A percentile compares a stretch with the other conserved stretches of the same genome.
Conservation (phyloP, 225 moss, liverwort and hornwort species). For the Anthoceros angustus region DNA sequence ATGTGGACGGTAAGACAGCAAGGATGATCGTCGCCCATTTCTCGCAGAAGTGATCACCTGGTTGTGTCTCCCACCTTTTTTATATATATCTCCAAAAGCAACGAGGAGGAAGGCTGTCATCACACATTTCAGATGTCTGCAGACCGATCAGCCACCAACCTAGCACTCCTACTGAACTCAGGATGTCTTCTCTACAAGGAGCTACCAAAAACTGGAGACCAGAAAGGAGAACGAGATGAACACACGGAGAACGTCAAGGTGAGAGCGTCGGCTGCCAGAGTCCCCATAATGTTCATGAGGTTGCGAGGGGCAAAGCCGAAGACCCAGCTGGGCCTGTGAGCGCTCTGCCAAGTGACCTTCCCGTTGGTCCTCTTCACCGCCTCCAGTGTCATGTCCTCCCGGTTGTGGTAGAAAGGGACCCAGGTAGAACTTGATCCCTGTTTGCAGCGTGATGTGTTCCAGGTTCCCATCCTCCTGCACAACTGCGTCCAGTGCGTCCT, state of each 20-base stretch:
- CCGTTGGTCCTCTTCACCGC: conserved; percentile 9
- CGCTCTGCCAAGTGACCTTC: conserved; percentile 21
- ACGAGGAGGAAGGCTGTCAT: too few relatives aligned
- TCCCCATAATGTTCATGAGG: conserved; percentile 26
- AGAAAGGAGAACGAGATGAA: too few relatives aligned
- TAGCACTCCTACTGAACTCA: too few relatives aligned
- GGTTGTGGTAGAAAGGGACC: conserved; percentile 31
- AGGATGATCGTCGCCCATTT: too few relatives aligned
- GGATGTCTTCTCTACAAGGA: too few relatives aligned
- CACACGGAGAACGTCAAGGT: conserved; percentile 9
- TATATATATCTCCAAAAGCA: too few relatives aligned
- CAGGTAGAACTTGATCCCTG: conserved; percentile 40
- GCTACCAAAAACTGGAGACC: too few relatives aligned
- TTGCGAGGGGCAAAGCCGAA: conserved; percentile 26
- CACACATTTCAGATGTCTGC: too few relatives aligned
- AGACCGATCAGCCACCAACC: too few relatives aligned
- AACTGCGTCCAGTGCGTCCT: conserved; percentile 28
- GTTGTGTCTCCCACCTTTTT: too few relatives aligned
- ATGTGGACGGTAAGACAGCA: too few relatives aligned
- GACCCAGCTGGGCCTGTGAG: conserved; percentile 25
- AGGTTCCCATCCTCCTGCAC: conserved; percentile 17
- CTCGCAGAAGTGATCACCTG: too few relatives aligned
- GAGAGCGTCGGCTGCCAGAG: conserved; percentile 20
- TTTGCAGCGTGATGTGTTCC: conserved; percentile 39
- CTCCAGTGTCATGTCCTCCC: conserved; percentile 26